These are phyloP conservation scores for Trypanosoma avium DNA, from an alignment of 208 protist species.

Conservation along the genomic window DNA sequence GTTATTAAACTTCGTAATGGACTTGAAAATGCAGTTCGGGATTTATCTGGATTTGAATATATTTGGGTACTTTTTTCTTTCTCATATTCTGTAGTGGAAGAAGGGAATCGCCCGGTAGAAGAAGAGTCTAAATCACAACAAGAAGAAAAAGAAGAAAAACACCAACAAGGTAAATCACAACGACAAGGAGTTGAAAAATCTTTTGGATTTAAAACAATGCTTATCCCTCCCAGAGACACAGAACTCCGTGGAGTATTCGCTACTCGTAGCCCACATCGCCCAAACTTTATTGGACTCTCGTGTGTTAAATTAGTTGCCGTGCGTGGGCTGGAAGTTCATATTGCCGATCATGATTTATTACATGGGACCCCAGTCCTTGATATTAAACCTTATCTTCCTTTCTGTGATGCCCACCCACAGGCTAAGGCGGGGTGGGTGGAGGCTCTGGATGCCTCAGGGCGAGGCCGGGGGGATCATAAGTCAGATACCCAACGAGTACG, in stretches of 20 bases:
- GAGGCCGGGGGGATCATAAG: conserved; percentile 78
- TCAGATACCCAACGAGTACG: conserved; percentile 43
- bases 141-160: too few species aligned
- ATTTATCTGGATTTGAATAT: conserved; percentile 83
- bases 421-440: conserved; percentile 83
- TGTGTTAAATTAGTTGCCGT: conserved; percentile 82
- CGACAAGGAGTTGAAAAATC: conserved; percentile 61
- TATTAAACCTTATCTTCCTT: conserved; percentile 95
- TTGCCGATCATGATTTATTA: conserved; percentile 94
- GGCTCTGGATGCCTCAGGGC: conserved; percentile 65
- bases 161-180: conserved; percentile 33
- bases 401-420: conserved; percentile 82
- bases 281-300: conserved; percentile 91
- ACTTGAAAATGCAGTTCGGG: conserved; percentile 82
- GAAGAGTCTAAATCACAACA: too few species aligned
- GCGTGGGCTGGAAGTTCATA: conserved; percentile 75
- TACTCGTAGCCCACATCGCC: conserved; percentile 89
- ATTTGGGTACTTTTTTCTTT: conserved; percentile 93
- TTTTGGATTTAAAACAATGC: conserved; percentile 79
- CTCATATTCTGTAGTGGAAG: conserved; percentile 48
- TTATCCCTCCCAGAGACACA: conserved; percentile 82
- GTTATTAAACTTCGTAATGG: conserved; percentile 80
- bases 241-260: conserved; percentile 87
- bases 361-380: conserved; percentile 96
- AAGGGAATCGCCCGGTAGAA: too few species aligned